Evolutionary conservation across 176 grass and related monocot species (phyloP).

Genomic region (Zea luxurians): DNA sequence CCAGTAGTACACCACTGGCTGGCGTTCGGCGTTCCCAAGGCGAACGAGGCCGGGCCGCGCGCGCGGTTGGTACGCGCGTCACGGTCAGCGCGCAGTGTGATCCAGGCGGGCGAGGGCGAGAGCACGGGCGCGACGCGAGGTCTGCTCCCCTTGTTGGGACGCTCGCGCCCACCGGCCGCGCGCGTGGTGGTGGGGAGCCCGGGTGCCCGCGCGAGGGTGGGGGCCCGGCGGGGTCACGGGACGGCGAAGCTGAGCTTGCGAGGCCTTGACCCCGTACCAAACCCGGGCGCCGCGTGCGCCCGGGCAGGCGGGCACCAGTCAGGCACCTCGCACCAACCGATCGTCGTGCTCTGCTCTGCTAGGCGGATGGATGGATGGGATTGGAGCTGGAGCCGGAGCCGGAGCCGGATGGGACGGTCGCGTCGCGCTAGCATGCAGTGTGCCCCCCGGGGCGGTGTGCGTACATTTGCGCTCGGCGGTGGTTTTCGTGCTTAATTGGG

Average conservation of each 20-base stretch:
- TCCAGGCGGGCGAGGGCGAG: background rate
- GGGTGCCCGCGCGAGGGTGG: too few relatives aligned
- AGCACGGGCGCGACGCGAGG: background rate
- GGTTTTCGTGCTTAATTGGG: constrained; percentile 28
- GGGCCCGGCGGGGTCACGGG: background rate
- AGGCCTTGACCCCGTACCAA: constrained; percentile 29
- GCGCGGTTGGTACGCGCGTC: constrained; percentile 9
- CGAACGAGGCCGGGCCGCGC: background rate
- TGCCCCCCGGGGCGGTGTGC: background rate
- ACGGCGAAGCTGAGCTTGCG: background rate
- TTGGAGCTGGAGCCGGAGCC: background rate
- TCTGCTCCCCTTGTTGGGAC: constrained; percentile 3
- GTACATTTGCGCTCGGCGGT: background rate
- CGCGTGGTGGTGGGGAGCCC: constrained; percentile 15
- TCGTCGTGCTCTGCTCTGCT: too few relatives aligned
- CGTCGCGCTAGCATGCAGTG: background rate
- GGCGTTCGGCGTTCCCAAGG: background rate
- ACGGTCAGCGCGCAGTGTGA: constrained; percentile 10
- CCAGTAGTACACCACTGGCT: too few relatives aligned
- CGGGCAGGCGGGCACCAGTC: background rate
- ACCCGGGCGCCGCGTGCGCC: background rate
- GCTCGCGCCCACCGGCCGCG: background rate
- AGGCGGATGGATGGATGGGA: background rate
- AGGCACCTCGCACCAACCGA: constrained; percentile 17
- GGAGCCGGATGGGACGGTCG: background rate